These are phyloP conservation scores for Colletotrichum phormii DNA, from an alignment of 2,329 filamentous ascomycete genomes.

Conservation along the genomic window DNA sequence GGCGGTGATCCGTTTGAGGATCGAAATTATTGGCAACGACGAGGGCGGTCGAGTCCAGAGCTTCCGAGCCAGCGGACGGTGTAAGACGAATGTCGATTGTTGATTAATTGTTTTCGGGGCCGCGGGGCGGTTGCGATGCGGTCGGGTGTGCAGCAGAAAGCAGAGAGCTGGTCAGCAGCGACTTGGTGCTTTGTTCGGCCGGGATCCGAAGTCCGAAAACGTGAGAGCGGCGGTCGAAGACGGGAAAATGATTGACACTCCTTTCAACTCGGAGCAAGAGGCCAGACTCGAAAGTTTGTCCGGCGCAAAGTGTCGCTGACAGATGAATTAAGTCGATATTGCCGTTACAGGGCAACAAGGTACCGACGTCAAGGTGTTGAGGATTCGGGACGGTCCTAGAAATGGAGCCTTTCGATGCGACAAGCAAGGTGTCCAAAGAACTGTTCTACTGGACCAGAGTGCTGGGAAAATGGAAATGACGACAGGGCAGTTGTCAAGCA, in stretches of 20 bases:
- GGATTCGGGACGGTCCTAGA: slow-evolving; percentile 20
- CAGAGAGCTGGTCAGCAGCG: slow-evolving; percentile 13
- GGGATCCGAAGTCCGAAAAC: slow-evolving; percentile 30
- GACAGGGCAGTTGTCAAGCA: background rate
- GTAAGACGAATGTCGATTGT: slow-evolving; percentile 31
- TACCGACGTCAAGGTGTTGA: background rate
- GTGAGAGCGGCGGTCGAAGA: slow-evolving; percentile 27
- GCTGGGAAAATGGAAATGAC: slow-evolving; percentile 11
- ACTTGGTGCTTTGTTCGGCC: slow-evolving; percentile 27
- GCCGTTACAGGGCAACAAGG: background rate
- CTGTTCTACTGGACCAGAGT: background rate
- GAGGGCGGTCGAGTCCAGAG: background rate
- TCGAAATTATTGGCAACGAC: slow-evolving; percentile 1
- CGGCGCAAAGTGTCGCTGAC: slow-evolving; percentile 15
- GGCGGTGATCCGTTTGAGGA: slow-evolving; percentile 7
- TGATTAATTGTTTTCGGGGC: slow-evolving; percentile 23
- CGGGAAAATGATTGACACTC: slow-evolving; percentile 16
- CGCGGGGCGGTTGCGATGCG: slow-evolving; percentile 18
- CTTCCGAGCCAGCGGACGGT: slow-evolving; percentile 30
- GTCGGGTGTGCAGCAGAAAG: background rate
- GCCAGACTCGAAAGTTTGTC: slow-evolving; percentile 18
- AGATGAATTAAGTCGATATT: background rate
- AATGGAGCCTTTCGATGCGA: slow-evolving; percentile 21
- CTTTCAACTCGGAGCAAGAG: slow-evolving; percentile 15
- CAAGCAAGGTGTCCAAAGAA: background rate